Evolutionary conservation across 345 rosid species (phyloP), one percentile per base, ranked within the genome.

Genomic region (Syzygium jambos): DNA sequence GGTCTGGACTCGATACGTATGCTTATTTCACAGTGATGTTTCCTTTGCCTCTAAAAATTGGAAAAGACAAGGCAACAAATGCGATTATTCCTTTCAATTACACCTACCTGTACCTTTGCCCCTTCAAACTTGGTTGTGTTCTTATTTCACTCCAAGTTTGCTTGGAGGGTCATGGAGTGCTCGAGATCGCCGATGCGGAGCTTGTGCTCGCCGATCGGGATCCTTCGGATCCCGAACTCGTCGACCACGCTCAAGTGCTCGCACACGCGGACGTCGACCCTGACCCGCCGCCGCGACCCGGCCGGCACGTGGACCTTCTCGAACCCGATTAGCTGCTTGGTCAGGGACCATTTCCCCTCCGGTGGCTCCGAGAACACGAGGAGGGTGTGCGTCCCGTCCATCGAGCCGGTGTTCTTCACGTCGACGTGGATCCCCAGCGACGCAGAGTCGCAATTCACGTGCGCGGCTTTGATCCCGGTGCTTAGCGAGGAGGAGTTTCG

Each of bases 241-340:
- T 98, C 99, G 6, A 93, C 99, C 14, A 95, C 92, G 61, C 96
- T 95, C 83, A 98, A 90, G 88, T 96, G 98, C 89, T 95, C 93
- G 61, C 99, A 98, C 85, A 93, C 95, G 80, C 94, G 94, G 89
- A 98, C 16, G 52, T 89, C 87, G 34, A 98, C 53, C 87, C 51
- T 90, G 51, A 96, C 93, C 38, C 78, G 91, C 89, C 52, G 91
- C 65, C 88, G 90, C 41, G 95, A 93, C 19, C 98, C 93, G 19
- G 98, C 94, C 16, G 90, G 61, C 52, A 98, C 87, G 34, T 94
- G 94, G 87, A 96, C 93, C 86, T 93, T 96, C 89, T 94, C 91
- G 54, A 98, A 98, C 23, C 95, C 92, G 68, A 96, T 89, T 89
- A 98, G 88, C 68, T 96, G 96, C 92, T 91, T 95, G 91, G 77